Evolutionary conservation across 768 basidiomycete genomes (phyloP).

Genomic region (Termitomyces sp.): DNA sequence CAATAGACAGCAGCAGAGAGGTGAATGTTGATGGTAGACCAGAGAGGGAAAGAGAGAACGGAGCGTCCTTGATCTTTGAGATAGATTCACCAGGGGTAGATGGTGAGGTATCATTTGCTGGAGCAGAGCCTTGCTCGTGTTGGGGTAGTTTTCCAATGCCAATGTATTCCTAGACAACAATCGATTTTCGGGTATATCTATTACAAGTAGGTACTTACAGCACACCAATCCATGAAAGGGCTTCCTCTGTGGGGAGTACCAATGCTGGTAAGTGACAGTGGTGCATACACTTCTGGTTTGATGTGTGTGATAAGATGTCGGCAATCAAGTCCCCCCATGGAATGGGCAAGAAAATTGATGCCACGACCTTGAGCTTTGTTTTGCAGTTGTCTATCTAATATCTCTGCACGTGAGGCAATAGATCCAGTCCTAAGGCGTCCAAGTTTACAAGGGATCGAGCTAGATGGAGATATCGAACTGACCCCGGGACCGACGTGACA

Average conservation of each 20-base stretch:
- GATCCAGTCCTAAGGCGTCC: conserved; percentile 69
- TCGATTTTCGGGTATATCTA: background rate
- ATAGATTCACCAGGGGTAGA: background rate
- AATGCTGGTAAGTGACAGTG: conserved; percentile 83
- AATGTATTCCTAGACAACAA: conserved; percentile 63
- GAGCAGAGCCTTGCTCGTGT: conserved; percentile 28
- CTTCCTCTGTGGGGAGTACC: conserved; percentile 94
- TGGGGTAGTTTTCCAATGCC: conserved; percentile 73
- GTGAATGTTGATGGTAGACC: conserved; percentile 81
- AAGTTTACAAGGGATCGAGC: background rate
- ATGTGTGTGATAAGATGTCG: conserved; percentile 87
- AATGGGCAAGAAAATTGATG: conserved; percentile 92
- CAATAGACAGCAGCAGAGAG: conserved; percentile 76
- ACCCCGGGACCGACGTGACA: conserved; percentile 93
- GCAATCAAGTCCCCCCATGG: conserved; percentile 97
- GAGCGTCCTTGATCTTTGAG: conserved; percentile 23
- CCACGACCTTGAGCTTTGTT: conserved; percentile 65
- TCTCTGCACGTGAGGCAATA: conserved; percentile 71
- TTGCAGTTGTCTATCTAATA: conserved; percentile 67
- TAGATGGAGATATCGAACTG: conserved; percentile 19
- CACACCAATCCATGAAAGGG: conserved; percentile 99
- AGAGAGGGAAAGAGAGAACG: conserved; percentile 45
- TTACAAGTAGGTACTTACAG: conserved; percentile 39
- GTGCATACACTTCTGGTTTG: conserved; percentile 75
- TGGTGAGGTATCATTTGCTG: background rate